Base-by-base conservation (phyloP, 257 asterid species). In the Gentiana macrophylla region DNA sequence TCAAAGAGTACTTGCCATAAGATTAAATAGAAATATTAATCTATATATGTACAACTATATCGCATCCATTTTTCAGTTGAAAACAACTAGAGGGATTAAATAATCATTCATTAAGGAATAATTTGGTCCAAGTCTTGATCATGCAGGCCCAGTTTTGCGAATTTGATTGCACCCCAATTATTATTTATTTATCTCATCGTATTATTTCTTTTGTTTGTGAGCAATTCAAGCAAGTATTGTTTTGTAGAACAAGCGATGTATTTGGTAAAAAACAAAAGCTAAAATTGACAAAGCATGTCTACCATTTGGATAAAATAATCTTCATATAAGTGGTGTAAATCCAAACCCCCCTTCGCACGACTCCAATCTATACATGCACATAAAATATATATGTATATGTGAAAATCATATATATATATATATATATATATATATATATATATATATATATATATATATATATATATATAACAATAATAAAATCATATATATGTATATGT, bases 91-190 rank as follows among this genome's bases (percentile, higher is more conserved):
- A 24, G 24, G 24, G 24, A 11, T 46, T 46, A 3, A 49, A 49
- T 10, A 49, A n/a, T 12, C 32, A 49, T 11, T 49, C 2, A 11
- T 13, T 15, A 24, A 34, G 12, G 15, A 43, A 32, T 32, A 15
- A 37, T 37, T 56, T 41, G 6, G 37, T 2, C 50, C 38, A 56
- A 1, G 61, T 43, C 61, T 43, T 41, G 9, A 41, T 56, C 61
- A 24, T 1, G 49, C 41, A 41, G 49, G 60, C 32, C 50, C 60
- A 4, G 44, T 38, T 3, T 38, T 38, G 4, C 8, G 44, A 24
- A 38, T 38, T 3, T 38, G 44, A 4, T 38, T 38, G 44, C 44
- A 38, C 6, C 44, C 44, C 8, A 38, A 3, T 41, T 5, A 41
- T 41, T 7, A 41, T 2, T 41, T 41, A 7, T 41, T 41, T 5